Evolutionary conservation across 805 yeast genomes (phyloP).

Genomic region (Ogataea populi-albae): DNA sequence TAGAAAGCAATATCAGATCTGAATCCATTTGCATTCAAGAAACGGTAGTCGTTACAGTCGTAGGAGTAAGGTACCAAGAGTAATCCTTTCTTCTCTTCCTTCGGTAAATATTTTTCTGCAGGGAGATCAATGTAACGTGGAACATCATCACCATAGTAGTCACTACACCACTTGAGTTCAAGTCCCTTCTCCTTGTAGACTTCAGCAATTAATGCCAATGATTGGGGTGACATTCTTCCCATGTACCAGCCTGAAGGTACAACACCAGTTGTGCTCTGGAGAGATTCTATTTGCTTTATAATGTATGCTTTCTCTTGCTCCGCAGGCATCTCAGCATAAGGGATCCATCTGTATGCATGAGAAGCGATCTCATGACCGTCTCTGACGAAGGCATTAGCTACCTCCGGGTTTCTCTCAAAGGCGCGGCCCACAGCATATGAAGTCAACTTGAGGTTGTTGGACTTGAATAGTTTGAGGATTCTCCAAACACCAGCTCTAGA

Average conservation of each 20-base stretch:
- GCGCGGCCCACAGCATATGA: slow-evolving; percentile 41
- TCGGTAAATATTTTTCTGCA: slow-evolving; percentile 19
- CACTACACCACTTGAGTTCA: slow-evolving; percentile 35
- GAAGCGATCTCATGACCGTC: slow-evolving; percentile 40
- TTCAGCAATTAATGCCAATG: slow-evolving; percentile 33
- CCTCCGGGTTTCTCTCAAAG: slow-evolving; percentile 32
- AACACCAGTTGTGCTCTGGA: slow-evolving; percentile 33
- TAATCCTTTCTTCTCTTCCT: slow-evolving; percentile 24
- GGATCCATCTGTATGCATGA: slow-evolving; percentile 39
- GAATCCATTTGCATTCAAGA: slow-evolving; percentile 26
- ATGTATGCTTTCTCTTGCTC: slow-evolving; percentile 36
- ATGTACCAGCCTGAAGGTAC: slow-evolving; percentile 38
- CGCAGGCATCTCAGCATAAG: slow-evolving; percentile 30
- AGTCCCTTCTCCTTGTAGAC: slow-evolving; percentile 34
- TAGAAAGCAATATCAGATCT: slow-evolving; percentile 27
- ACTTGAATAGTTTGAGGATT: slow-evolving; percentile 32
- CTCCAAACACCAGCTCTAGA: slow-evolving; percentile 22
- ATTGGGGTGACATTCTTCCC: slow-evolving; percentile 34
- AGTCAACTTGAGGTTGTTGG: slow-evolving; percentile 33
- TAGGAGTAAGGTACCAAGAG: slow-evolving; percentile 29
- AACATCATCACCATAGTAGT: slow-evolving; percentile 37
- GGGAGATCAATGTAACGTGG: slow-evolving; percentile 37
- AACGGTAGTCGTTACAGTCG: slow-evolving; percentile 28
- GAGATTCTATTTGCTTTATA: slow-evolving; percentile 28
- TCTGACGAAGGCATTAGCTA: slow-evolving; percentile 34